Base-by-base conservation (phyloP, 2,329 filamentous ascomycete genomes). In the Hypomyces perniciosus region DNA sequence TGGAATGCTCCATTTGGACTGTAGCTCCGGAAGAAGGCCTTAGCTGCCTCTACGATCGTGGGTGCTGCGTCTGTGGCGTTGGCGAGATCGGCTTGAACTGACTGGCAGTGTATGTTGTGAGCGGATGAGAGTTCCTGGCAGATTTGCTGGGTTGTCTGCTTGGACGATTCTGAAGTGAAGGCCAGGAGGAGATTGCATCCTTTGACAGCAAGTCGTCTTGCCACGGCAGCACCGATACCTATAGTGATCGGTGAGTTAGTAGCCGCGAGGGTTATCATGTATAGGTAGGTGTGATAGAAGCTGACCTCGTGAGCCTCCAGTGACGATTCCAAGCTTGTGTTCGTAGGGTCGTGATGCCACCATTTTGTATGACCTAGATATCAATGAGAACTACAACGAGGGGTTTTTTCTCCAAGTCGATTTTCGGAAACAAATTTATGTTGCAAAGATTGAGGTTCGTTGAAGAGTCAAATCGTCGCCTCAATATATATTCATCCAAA, bases 141-240 rank as follows among this genome's bases (percentile, higher is more conserved):
- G 9, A 84, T 70, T 26, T 72, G 62, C 50, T 70, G 59, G 7
- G 80, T 76, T 44, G 65, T 68, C 39, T 70, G 59, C 13, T 68
- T 69, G 2, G 80, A 84, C 2, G 72, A 74, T 51, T 78, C 72
- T 44, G 78, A 81, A 8, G 78, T 79, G 65, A 82, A 84, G 64
- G 80, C 80, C 53, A 84, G 68, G 42, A 84, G 67, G 12, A 85
- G 66, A 50, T 77, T 76, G 65, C 74, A 75, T 47, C 82, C 82
- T 67, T 84, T 84, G 61, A 71, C 72, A 31, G 81, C 81, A 8
- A 85, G 73, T 50, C 80, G 77, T 41, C 71, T 71, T 48, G 74
- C 78, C 44, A 81, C 78, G 28, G 78, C 78, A 20, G 78, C 79
- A 29, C 82, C 82, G 51, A 85, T 84, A 37, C 57, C 57, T 59